phyloP scores from a whole-genome alignment of 225 moss, liverwort and hornwort species.

The Takakia lepidozioides region DNA sequence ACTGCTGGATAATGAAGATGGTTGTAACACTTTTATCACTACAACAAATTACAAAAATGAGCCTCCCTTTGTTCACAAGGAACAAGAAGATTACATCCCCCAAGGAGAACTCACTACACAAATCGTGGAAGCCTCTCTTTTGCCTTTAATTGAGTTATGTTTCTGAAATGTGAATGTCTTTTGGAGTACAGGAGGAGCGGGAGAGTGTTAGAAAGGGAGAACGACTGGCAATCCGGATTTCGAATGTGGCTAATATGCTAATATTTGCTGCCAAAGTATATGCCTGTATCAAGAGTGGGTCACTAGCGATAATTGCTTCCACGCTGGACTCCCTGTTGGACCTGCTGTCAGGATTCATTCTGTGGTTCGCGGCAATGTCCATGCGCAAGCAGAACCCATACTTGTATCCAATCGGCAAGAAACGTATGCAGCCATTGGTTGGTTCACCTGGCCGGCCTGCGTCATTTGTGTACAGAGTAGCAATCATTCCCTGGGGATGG shows the following conservation, averaged over 20 bases:
- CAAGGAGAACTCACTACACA: too few species aligned
- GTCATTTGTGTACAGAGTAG: too few species aligned
- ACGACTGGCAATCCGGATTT: constrained; percentile 62
- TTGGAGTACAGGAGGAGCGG: constrained; percentile 51
- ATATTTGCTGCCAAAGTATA: constrained; percentile 53
- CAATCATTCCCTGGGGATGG: too few species aligned
- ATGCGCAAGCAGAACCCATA: constrained; percentile 47
- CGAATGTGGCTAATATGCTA: constrained; percentile 59
- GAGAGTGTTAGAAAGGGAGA: constrained; percentile 43
- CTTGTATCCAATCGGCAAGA: constrained; percentile 54
- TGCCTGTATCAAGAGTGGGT: constrained; percentile 59
- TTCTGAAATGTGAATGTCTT: too few species aligned
- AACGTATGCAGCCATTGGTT: constrained; percentile 68
- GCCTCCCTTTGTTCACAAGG: too few species aligned
- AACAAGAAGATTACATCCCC: too few species aligned
- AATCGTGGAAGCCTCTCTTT: too few species aligned
- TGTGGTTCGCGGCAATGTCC: constrained; percentile 45
- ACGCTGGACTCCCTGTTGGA: constrained; percentile 65
- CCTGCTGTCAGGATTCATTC: constrained; percentile 48
- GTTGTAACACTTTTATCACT: too few species aligned
- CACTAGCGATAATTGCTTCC: constrained; percentile 84
- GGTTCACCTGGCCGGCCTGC: constrained; percentile 11
- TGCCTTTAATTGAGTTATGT: too few species aligned
- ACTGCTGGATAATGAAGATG: too few species aligned
- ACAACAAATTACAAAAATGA: too few species aligned